Conservation (phyloP, 371 early-diverging fungal species). For the Basidiobolus heterosporus region DNA sequence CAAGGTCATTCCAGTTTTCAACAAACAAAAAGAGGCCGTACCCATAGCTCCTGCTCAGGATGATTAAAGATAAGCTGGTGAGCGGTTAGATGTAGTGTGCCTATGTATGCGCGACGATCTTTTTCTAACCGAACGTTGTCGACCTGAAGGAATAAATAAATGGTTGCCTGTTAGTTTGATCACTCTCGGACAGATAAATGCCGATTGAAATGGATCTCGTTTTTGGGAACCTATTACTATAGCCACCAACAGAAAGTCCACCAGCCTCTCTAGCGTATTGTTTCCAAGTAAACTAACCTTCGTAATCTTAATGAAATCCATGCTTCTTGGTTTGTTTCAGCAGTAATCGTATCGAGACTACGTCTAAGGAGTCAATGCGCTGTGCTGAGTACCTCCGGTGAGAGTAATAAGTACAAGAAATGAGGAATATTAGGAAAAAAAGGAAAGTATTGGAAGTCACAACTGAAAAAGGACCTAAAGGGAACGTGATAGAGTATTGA, state of each 20-base stretch:
- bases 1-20: neutral
- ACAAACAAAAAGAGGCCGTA: conserved; percentile 13
- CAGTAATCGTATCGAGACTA: too few species aligned
- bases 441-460: too few species aligned
- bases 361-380: too few species aligned
- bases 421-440: too few species aligned
- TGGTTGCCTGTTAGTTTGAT: neutral
- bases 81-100: conserved; percentile 58
- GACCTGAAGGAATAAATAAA: conserved; percentile 21
- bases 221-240: neutral
- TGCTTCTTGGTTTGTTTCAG: conserved; percentile 1
- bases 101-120: conserved; percentile 28
- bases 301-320: conserved; percentile 20
- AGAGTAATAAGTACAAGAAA: too few species aligned
- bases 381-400: too few species aligned
- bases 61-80: conserved; percentile 65
- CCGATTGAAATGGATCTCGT: too few species aligned
- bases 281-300: conserved; percentile 9
- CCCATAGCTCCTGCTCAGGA: conserved; percentile 49
- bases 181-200: too few species aligned
- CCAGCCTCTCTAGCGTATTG: neutral
- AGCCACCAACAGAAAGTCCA: neutral
- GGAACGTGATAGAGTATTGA: too few species aligned
- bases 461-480: too few species aligned
- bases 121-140: conserved; percentile 39